phyloP scores from a whole-genome alignment of 495 filamentous ascomycete species.

The Chaetomium tenue region DNA sequence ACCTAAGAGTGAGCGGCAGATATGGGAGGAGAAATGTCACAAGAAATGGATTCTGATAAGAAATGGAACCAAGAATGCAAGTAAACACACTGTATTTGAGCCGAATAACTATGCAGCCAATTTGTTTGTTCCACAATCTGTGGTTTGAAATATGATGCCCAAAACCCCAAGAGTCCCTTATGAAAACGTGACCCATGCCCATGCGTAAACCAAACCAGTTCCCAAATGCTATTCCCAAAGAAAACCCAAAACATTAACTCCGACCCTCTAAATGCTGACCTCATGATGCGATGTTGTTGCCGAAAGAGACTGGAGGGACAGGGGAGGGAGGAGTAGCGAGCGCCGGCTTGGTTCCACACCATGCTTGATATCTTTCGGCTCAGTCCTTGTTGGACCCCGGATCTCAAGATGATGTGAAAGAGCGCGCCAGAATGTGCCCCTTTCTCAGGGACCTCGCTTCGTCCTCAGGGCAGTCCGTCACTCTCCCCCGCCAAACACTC shows the following conservation, averaged over 20 bases:
- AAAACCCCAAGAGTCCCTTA: neutral
- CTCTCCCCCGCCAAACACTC: too few relatives aligned
- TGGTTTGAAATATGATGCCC: neutral
- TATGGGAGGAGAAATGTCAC: too few relatives aligned
- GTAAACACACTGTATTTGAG: too few relatives aligned
- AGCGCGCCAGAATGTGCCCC: neutral
- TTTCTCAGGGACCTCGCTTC: conserved; percentile 6
- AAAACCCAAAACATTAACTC: neutral
- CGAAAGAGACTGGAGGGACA: neutral
- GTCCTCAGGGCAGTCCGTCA: too few relatives aligned
- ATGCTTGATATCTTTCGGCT: neutral
- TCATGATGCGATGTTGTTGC: neutral
- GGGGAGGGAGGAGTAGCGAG: neutral
- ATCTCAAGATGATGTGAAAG: neutral
- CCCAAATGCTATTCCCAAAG: neutral
- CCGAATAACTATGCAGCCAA: too few relatives aligned
- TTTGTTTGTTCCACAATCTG: neutral
- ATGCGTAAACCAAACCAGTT: neutral
- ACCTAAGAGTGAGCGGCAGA: too few relatives aligned
- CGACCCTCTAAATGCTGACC: neutral
- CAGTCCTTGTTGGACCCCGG: neutral
- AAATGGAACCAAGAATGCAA: too few relatives aligned
- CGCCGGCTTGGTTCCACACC: neutral
- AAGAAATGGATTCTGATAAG: too few relatives aligned
- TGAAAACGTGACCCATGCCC: neutral